Evolutionary conservation across 1,284 basidiomycete species (phyloP).

Genomic region (Schizophyllum amplum): DNA sequence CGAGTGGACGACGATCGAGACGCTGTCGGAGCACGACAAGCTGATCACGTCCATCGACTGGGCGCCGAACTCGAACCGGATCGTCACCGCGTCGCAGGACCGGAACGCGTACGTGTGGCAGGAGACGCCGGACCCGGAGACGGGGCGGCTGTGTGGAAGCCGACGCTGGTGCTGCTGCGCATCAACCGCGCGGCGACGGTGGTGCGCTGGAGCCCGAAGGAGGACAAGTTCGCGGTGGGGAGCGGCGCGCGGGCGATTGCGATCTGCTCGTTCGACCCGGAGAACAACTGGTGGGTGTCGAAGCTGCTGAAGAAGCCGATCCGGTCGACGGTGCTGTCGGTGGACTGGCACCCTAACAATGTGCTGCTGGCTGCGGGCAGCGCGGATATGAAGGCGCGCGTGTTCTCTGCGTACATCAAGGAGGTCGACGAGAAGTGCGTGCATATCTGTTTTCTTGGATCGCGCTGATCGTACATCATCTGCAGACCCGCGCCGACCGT

Average conservation of each 20-base stretch:
- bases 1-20: conserved; percentile 76
- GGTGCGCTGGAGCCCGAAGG: conserved; percentile 94
- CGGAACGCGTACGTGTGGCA: conserved; percentile 99
- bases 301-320: conserved; percentile 97
- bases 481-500: conserved; percentile 68
- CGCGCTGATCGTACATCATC: no score
- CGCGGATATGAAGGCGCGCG: conserved; percentile 92
- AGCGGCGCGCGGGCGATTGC: conserved; percentile 92
- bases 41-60: conserved; percentile 97
- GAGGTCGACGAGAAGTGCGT: conserved; percentile 96
- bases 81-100: conserved; percentile 98
- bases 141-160: conserved; percentile 82
- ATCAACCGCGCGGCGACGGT: conserved; percentile 95
- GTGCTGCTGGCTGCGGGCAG: conserved; percentile 92
- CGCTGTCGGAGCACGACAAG: conserved; percentile 97
- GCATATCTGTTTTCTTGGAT: no score
- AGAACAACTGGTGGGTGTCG: conserved; percentile 99
- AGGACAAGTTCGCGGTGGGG: conserved; percentile 98
- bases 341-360: conserved; percentile 99
- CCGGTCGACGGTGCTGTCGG: conserved; percentile 82
- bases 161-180: conserved; percentile 91
- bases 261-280: conserved; percentile 90
- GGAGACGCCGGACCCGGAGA: conserved; percentile 64
- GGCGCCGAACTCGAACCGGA: conserved; percentile 93
- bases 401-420: conserved; percentile 99